phyloP scores from a whole-genome alignment of 1,284 basidiomycete genomes.

The Melanopsichium pennsylvanicum region DNA sequence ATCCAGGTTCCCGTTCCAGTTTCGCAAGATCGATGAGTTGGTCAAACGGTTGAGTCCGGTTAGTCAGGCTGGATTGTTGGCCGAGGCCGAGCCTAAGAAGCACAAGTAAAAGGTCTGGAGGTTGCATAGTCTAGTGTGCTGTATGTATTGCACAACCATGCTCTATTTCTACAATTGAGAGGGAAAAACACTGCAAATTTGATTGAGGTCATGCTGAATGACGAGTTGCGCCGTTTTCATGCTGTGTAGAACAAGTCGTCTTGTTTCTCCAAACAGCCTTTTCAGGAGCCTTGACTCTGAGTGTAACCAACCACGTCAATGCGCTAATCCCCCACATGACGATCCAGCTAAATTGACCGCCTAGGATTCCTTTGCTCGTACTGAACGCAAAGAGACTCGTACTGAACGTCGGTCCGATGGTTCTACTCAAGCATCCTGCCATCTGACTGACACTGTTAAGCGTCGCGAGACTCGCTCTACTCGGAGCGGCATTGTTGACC shows the following conservation, averaged over 20 bases:
- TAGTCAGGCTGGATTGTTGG: neutral
- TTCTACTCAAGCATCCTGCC: constrained; percentile 35
- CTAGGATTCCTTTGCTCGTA: constrained; percentile 18
- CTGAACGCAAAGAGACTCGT: constrained; percentile 49
- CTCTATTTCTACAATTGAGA: neutral
- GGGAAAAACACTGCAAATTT: too few species aligned
- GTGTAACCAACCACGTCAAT: constrained; percentile 12
- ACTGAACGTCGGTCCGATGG: constrained; percentile 37
- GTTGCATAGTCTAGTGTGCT: too few species aligned
- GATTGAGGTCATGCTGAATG: too few species aligned
- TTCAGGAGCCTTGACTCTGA: constrained; percentile 17
- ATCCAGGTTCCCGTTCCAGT: constrained; percentile 93
- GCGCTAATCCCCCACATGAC: constrained; percentile 30
- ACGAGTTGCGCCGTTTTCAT: too few species aligned
- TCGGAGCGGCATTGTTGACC: constrained; percentile 49
- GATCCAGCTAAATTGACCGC: constrained; percentile 43
- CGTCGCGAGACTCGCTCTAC: constrained; percentile 22
- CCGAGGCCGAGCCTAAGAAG: constrained; percentile 4
- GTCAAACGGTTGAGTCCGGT: constrained; percentile 60
- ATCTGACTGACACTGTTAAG: constrained; percentile 53
- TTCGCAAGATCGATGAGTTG: constrained; percentile 87
- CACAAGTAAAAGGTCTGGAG: neutral
- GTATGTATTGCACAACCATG: too few species aligned
- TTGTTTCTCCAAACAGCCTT: constrained; percentile 24
- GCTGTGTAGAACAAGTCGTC: too few species aligned